Evolutionary conservation across 2,329 filamentous ascomycete species (phyloP), one percentile per base, ranked within the genome.

Genomic region (Clarireedia hainanense): DNA sequence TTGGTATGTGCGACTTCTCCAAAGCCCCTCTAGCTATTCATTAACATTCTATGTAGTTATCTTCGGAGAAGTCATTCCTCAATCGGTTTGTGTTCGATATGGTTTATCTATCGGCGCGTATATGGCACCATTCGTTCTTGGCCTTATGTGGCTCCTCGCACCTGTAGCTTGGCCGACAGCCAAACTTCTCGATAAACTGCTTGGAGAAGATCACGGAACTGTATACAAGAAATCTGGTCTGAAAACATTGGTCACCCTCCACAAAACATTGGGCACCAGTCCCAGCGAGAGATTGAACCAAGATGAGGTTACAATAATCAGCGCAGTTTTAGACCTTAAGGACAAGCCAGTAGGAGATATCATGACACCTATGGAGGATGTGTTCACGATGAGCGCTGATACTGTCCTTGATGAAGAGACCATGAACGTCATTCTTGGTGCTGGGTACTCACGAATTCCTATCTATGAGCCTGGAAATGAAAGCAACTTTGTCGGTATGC

Each of bases 281-380:
- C 87, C 87, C 10, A 80, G 80, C 40, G 91, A 99, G 68, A 86
- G 94, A 57, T 76, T 99, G 53, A 97, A 96, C 71, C 88, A 96
- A 64, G 94, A 99, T 68, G 94, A 99, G 72, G 94, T 99, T 62
- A 97, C 94, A 58, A 99, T 99, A 70, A 99, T 99, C 72, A 96
- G 89, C 63, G 92, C 94, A 39, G 94, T 97, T 14, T 76, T 99
- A 56, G 94, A 99, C 69, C 77, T 99, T 62, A 99, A 97, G 75
- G 91, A 94, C 63, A 99, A 99, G 75, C 80, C 92, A 0, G 91
- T 99, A 6, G 90, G 89, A 46, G 88, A 84, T 67, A 96, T 99
- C 68, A 99, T 99, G 94, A 99, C 95, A 0, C 94, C 94, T 0
- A 97, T 99, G 88, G 85, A 89, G 47, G 91, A 99, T 68, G 94